A percentile compares a stretch with the other conserved stretches of the same genome.
These are phyloP conservation scores for Solanum medicagineum DNA, from an alignment of 257 asterid species.

Conservation along the genomic window DNA sequence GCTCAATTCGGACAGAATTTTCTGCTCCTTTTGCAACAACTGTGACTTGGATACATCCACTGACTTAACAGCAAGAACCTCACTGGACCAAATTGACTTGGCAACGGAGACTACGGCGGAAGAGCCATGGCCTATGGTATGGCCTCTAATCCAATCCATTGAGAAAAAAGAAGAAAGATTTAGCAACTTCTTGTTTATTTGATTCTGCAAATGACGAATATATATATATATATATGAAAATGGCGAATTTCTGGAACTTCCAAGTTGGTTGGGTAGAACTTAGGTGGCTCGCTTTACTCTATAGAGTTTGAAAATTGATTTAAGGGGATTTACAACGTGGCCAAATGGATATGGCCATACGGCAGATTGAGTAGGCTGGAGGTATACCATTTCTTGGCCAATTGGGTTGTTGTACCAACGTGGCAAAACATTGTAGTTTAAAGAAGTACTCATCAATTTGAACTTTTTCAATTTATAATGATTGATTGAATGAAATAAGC, in stretches of 20 bases:
- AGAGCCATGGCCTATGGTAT: slow-evolving; percentile 52
- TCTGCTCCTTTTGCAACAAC: slow-evolving; percentile 34
- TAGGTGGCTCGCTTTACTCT: not conserved
- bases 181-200: not conserved
- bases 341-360: slow-evolving; percentile 17
- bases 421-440: slow-evolving; percentile 5
- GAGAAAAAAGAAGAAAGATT: not conserved
- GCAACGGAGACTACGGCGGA: slow-evolving; percentile 57
- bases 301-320: slow-evolving; percentile 23
- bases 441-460: not conserved
- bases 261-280: slow-evolving; percentile 47
- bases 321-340: slow-evolving; percentile 50
- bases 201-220: not conserved
- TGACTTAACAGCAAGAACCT: slow-evolving; percentile 54
- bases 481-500: not conserved
- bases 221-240: not conserved
- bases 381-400: slow-evolving; percentile 14
- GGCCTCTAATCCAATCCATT: slow-evolving; percentile 78
- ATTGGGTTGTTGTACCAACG: not conserved
- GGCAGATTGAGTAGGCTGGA: slow-evolving; percentile 10
- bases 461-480: not conserved
- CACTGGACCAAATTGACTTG: slow-evolving; percentile 9
- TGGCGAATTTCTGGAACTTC: slow-evolving; percentile 10
- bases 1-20: slow-evolving; percentile 25
- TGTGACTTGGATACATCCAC: slow-evolving; percentile 29